Percentiles rank a stretch among this genome's conserved stretches.
Evolutionary conservation across 768 basidiomycete genomes (phyloP).

Genomic region (Tulasnella sp.): DNA sequence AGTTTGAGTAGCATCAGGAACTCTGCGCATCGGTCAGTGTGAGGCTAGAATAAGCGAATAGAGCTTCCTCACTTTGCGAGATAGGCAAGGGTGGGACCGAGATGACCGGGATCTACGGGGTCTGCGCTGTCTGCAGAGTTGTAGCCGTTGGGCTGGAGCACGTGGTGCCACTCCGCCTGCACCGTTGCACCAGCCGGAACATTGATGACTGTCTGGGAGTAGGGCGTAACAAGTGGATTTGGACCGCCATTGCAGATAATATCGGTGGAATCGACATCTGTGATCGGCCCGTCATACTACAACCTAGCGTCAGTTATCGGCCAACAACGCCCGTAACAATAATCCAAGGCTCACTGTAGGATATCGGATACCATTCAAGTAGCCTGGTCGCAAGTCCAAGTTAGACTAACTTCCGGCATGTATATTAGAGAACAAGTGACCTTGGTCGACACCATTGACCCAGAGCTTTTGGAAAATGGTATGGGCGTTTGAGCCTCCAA

Average conservation of each 20-base stretch:
- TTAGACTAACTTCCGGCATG: background rate
- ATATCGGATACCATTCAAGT: constrained; percentile 5
- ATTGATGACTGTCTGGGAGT: constrained; percentile 30
- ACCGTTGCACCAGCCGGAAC: constrained; percentile 43
- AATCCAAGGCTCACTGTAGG: background rate
- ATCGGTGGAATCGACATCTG: constrained; percentile 43
- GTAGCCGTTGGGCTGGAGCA: constrained; percentile 33
- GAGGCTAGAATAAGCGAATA: background rate
- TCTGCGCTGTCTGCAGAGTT: constrained; percentile 32
- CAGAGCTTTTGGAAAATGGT: constrained; percentile 33
- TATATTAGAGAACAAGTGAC: background rate
- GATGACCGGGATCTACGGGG: constrained; percentile 29
- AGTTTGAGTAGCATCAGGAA: constrained; percentile 35
- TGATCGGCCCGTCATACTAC: constrained; percentile 36
- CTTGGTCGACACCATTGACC: constrained; percentile 13
- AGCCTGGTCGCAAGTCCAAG: background rate
- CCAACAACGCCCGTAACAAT: background rate
- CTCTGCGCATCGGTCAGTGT: constrained; percentile 17
- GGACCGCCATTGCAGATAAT: constrained; percentile 50
- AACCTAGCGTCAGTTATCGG: constrained; percentile 1
- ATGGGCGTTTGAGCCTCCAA: constrained; percentile 26
- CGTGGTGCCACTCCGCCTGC: constrained; percentile 44
- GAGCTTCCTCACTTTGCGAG: constrained; percentile 28
- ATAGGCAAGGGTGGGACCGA: constrained; percentile 42
- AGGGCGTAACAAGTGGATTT: constrained; percentile 32